Evolutionary conservation across 345 rosid genomes (phyloP).

Genomic region (Citrus inodora): DNA sequence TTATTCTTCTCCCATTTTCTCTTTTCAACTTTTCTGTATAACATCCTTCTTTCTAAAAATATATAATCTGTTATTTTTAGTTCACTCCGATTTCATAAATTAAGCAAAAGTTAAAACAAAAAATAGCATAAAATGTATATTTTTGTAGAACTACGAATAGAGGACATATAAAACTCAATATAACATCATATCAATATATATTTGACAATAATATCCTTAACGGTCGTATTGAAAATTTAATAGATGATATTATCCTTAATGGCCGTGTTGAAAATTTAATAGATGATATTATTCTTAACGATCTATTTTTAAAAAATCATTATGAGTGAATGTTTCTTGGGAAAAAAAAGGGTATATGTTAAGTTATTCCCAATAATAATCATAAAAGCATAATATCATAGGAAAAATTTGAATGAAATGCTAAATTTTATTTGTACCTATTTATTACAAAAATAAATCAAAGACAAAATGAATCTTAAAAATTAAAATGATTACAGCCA

Average conservation of each 20-base stretch:
- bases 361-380: not conserved
- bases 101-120: not conserved
- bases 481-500: not conserved
- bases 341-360: not conserved
- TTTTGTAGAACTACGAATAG: too few relatives aligned
- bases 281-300: not conserved
- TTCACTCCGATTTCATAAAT: rapidly evolving
- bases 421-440: not conserved
- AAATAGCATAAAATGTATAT: too few relatives aligned
- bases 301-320: not conserved
- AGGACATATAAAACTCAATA: too few relatives aligned
- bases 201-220: not conserved
- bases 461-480: not conserved
- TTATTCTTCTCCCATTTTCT: too few relatives aligned
- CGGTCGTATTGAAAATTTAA: not conserved
- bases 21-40: too few relatives aligned
- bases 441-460: not conserved
- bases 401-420: not conserved
- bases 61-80: too few relatives aligned
- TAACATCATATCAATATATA: too few relatives aligned
- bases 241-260: not conserved
- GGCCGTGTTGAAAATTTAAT: not conserved
- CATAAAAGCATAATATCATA: not conserved
- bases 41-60: too few relatives aligned
- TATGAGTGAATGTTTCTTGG: rapidly evolving